Evolutionary conservation across 2,329 filamentous ascomycete genomes (phyloP).

Genomic region (Fusarium odoratissimum): DNA sequence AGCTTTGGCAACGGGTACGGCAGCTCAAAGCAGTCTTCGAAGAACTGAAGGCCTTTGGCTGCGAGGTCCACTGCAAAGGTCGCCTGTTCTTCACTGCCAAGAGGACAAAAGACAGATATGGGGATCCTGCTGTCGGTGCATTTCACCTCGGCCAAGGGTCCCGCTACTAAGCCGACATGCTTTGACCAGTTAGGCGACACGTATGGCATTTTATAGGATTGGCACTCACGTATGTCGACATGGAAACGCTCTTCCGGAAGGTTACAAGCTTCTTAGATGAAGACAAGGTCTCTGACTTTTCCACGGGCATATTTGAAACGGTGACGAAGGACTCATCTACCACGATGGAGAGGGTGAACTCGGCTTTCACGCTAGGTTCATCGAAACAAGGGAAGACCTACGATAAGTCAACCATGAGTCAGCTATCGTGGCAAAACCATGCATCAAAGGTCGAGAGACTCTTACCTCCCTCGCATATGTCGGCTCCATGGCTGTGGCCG

Average conservation of each 20-base stretch:
- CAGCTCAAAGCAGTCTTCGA: too few relatives aligned
- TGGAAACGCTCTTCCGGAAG: neutral
- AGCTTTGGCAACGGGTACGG: too few relatives aligned
- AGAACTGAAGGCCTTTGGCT: too few relatives aligned
- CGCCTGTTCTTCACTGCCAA: too few relatives aligned
- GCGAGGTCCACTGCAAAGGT: neutral
- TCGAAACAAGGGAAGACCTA: neutral
- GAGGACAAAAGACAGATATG: too few relatives aligned
- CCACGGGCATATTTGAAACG: neutral
- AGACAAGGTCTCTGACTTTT: fast-evolving
- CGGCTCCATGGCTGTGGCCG: neutral
- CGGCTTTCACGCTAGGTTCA: fast-evolving
- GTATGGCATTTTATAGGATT: neutral
- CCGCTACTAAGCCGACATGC: too few relatives aligned
- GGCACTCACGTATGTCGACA: neutral
- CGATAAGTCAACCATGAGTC: neutral
- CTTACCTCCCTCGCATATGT: neutral
- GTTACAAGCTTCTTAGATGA: fast-evolving
- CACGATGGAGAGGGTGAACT: neutral
- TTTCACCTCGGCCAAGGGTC: too few relatives aligned
- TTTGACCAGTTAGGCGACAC: fast-evolving
- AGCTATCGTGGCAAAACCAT: fast-evolving
- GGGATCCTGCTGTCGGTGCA: too few relatives aligned
- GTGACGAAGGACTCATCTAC: neutral
- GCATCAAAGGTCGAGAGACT: neutral